Evolutionary conservation across 108 stramenopile species (phyloP), one percentile per base, ranked within the genome.

Genomic region (Nitzschia palea): DNA sequence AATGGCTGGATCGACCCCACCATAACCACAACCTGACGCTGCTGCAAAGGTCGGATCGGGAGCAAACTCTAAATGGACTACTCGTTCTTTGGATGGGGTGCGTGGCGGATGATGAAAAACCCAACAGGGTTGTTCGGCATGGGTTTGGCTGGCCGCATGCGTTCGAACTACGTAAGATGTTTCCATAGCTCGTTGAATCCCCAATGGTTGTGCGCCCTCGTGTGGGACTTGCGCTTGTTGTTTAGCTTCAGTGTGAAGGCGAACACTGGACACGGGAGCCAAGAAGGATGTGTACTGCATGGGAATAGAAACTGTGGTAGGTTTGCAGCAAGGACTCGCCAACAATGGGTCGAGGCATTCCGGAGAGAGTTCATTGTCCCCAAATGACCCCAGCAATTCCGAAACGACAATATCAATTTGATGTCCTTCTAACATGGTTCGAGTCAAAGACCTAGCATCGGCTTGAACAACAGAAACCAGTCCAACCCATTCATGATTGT

Each of bases 351-450:
- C 97, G 61, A 99, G 68, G 79, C 99, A 99, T 71, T 99, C 99
- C 3, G 99, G 99, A 27, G 93, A 92, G 47, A 98, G 82, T 71
- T 98, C 98, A 74, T 99, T 98, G 80, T 97, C 97, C 2, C 98
- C 99, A 81, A 97, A 98, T 22, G 89, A 91, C 5, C 98, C 99
- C 18, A 98, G 72, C 8, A 99, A 80, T 78, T 99, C 99, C 37
- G 87, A 90, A 14, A 98, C 97, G n/a, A 98, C 72, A 42, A 98
- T 85, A 71, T 98, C 97, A 25, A 90, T 72, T 70, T 85, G 72
- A 17, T 59, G 54, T 32, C 75, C 67, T 34, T 76, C 35, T 14
- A 83, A 29, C 12, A 60, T 54, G 26, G 72, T 55, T 8, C 55
- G 62, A 3, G 80, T 73, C 53, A 88, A 84, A 8, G 84, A 44